Base-by-base conservation (phyloP, 345 rosid genomes). In the Gossypium bickii region DNA sequence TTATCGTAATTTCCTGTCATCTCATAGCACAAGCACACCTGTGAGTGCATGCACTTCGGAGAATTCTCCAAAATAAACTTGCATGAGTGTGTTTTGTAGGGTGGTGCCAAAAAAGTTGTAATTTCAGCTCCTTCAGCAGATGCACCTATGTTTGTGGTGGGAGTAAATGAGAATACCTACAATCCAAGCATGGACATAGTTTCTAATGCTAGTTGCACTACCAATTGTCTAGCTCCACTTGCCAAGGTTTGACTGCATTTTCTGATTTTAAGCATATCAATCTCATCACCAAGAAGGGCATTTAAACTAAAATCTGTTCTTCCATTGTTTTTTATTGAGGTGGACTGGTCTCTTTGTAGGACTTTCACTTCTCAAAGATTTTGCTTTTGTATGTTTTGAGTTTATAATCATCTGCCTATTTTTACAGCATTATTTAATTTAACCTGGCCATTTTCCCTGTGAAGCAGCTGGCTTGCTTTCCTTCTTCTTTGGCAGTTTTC, bases 101-200 rank as follows among this genome's bases (percentile, higher is more conserved):
- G 93, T 67, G 99, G 98, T 73, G 97, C 99, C 38, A 92, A 83
- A 84, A 96, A 96, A 77, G 99, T 96, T 53, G 88, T 93, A 45
- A 93, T 96, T 69, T 96, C 99, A 70, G 99, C 99, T 65, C 99
- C 99, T 67, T 96, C 99, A 41, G 95, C 97, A 25, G 97, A 96
- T 80, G 99, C 99, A 79, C 99, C 99, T n/a, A 96, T 96, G 99
- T 93, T 96, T 85, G 99, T 93, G 74, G 90, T 96, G 51, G 99
- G 99, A 57, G 99, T 96, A 29, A 96, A 96, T 76, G 99, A 96
- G 89, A 80, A 86, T 75, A 78, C 89, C 57, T 96, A 96, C 89
- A 78, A 85, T 75, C 86, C 95, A 66, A 88, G 75, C 87, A 96
- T 96, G 98, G 92, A 96, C 72, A 77, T 93, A 70, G 98, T 96